Evolutionary conservation across 2,329 filamentous ascomycete genomes (phyloP), one percentile per base, ranked within the genome.

Genomic region (Microcyclospora pomicola): DNA sequence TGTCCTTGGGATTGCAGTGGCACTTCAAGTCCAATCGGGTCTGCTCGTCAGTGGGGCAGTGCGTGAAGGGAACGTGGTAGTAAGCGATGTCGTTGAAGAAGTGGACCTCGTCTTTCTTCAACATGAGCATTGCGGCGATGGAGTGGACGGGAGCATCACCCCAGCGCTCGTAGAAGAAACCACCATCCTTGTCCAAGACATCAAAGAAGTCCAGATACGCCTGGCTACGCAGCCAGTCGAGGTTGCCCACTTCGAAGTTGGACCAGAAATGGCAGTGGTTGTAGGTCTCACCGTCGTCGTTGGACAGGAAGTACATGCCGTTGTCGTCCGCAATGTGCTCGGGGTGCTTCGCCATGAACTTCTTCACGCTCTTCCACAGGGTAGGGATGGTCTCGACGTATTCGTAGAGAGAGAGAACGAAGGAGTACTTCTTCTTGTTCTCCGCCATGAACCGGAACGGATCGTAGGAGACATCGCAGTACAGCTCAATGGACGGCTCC

Each of bases 241-340:
- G 72, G 63, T 81, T 92, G 47, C 88, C 91, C 50, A 98, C 80
- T 62, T 98, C 91, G 51, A 98, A 98, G 69, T 98, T 98, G 56
- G 88, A 96, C 91, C 91, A 98, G 61, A 98, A 95, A 61, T 98
- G 91, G 67, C 91, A 98, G 60, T 87, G 77, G 68, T 96, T 98
- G 69, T 96, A 98, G 6, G 75, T 86, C 42, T 91, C 78, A 43
- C 92, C 91, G 37, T 75, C 78, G 51, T 98, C 87, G 51, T 95
- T 85, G 57, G 84, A 93, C 53, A 98, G 66, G 64, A 94, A 96
- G 5, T 69, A 73, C 80, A 98, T 81, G 1, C 82, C 82, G 66
- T 98, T 98, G 51, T 75, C 80, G 51, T 81, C 66, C 11, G 70
- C 73, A 56, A 98, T 75, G 60, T 98, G 82, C 65, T 98, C 80